These are phyloP conservation scores for Pichia manshurica DNA, from an alignment of 805 yeast species.

Conservation along the genomic window DNA sequence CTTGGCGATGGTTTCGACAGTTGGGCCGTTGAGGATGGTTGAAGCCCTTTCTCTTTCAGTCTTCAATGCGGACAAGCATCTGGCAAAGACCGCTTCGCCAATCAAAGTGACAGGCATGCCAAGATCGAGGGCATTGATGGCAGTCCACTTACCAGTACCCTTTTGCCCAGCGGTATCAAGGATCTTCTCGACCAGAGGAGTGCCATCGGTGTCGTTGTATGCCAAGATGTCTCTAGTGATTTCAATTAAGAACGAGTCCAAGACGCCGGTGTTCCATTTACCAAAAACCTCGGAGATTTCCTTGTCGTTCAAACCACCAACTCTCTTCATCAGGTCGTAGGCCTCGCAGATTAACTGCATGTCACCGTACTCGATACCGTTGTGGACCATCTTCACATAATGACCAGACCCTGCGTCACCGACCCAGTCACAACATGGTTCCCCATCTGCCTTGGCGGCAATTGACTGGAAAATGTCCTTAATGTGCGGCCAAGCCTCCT, in stretches of 20 bases:
- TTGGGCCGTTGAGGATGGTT: conserved; percentile 72
- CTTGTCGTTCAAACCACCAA: conserved; percentile 82
- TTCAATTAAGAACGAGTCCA: conserved; percentile 95
- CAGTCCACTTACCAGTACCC: conserved; percentile 99
- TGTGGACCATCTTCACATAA: conserved; percentile 99
- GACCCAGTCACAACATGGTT: conserved; percentile 99
- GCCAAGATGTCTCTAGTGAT: conserved; percentile 93
- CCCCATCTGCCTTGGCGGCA: conserved; percentile 95
- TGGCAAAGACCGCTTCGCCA: conserved; percentile 97
- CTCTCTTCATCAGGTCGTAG: conserved; percentile 90
- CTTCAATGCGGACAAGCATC: conserved; percentile 92
- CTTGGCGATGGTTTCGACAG: conserved; percentile 52
- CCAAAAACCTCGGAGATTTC: conserved; percentile 92
- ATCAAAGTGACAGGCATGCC: conserved; percentile 98
- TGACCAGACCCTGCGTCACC: conserved; percentile 99
- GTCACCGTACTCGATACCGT: conserved; percentile 99
- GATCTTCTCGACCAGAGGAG: conserved; percentile 93
- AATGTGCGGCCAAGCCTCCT: conserved; percentile 98
- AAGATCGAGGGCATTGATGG: conserved; percentile 92
- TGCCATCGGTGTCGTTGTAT: conserved; percentile 84
- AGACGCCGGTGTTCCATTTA: conserved; percentile 94
- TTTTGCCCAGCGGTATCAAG: conserved; percentile 97
- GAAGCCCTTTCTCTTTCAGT: conserved; percentile 87
- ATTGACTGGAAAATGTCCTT: conserved; percentile 94
- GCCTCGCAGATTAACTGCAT: conserved; percentile 99